Evolutionary conservation across 306 rosid species (phyloP).

Genomic region (Pachyrhizus erosus): DNA sequence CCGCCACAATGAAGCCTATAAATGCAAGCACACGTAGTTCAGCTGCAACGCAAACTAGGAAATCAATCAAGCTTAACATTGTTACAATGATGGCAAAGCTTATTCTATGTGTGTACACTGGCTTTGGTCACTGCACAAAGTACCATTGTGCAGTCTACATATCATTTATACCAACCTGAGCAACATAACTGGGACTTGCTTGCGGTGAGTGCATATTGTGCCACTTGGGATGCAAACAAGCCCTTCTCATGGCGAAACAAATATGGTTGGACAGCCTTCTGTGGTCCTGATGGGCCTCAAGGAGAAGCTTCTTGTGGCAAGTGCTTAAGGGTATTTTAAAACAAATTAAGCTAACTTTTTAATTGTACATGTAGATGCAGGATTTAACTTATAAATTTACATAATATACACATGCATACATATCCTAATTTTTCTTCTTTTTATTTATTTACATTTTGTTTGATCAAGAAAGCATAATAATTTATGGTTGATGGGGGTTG

Average conservation of each 20-base stretch:
- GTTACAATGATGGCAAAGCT: constrained; percentile 44
- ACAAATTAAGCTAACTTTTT: background rate
- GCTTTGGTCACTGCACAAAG: constrained; percentile 57
- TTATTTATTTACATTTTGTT: too few relatives aligned
- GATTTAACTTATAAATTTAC: too few relatives aligned
- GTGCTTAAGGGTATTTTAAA: constrained; percentile 66
- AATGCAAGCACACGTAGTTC: constrained; percentile 14
- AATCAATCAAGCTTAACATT: background rate
- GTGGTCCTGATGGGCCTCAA: constrained; percentile 69
- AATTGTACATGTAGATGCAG: too few relatives aligned
- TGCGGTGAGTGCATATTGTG: constrained; percentile 62
- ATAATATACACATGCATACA: too few relatives aligned
- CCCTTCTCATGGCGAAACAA: constrained; percentile 73
- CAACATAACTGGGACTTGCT: constrained; percentile 62
- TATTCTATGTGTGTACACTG: constrained; percentile 14
- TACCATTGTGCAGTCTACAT: constrained; percentile 65
- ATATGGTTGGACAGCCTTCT: constrained; percentile 86
- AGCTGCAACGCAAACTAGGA: background rate
- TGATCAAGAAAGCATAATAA: background rate
- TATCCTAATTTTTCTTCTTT: background rate
- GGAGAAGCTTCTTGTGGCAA: constrained; percentile 68
- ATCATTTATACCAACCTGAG: constrained; percentile 62
- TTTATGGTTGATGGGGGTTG: background rate
- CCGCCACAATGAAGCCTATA: constrained; percentile 39
- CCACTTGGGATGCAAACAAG: constrained; percentile 80